A percentile compares a stretch with the other conserved stretches of the same genome.
Conservation (phyloP, 176 grass and related monocot genomes). For the Triticum urartu region DNA sequence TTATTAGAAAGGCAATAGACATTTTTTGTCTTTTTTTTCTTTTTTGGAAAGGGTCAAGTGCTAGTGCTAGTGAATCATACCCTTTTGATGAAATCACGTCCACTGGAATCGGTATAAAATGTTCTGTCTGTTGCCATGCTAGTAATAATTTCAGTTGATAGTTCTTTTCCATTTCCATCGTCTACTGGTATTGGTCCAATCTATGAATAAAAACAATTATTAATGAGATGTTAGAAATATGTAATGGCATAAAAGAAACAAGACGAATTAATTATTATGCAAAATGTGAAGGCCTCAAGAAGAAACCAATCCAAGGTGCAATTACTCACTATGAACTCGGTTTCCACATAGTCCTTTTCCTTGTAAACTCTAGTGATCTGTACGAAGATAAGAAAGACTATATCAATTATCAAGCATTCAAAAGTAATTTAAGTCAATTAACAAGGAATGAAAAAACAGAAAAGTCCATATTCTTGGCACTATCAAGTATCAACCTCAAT, state of each 20-base stretch:
- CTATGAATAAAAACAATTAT: conserved; percentile 43
- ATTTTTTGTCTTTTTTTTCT: not conserved
- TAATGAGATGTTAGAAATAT: conserved; percentile 22
- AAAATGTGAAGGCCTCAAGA: not conserved
- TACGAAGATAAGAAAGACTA: conserved; percentile 10
- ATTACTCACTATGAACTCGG: conserved; percentile 77
- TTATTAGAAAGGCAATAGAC: not conserved
- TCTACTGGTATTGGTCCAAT: conserved; percentile 80
- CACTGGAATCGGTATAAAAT: conserved; percentile 91
- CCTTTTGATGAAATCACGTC: conserved; percentile 93
- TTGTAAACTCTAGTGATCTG: conserved; percentile 86
- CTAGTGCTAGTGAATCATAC: conserved; percentile 30
- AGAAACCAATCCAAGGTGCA: conserved; percentile 12
- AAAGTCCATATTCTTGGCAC: not conserved
- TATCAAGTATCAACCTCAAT: too few relatives aligned
- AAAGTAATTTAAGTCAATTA: not conserved
- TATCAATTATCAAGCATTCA: not conserved
- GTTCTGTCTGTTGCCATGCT: conserved; percentile 76
- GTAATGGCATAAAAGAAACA: not conserved
- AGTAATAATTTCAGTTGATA: conserved; percentile 72
- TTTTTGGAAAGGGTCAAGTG: not conserved
- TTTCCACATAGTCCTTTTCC: conserved; percentile 82
- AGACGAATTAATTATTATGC: not conserved
- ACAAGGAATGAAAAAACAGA: not conserved
- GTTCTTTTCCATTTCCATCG: conserved; percentile 88